Evolutionary conservation across 495 filamentous ascomycete genomes (phyloP), one percentile per base, ranked within the genome.

Genomic region (Penicillium ucsense): DNA sequence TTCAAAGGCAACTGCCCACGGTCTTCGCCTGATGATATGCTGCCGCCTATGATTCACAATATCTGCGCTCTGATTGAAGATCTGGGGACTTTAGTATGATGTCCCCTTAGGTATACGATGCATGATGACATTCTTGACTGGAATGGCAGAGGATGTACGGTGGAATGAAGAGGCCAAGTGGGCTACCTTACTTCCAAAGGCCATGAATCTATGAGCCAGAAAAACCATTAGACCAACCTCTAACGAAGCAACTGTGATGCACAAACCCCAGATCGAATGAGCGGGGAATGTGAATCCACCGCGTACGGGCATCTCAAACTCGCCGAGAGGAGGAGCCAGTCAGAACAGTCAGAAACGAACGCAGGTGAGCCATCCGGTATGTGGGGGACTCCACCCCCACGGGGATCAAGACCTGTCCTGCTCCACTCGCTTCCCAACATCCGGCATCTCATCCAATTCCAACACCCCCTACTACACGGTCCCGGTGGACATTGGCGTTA

Each of bases 11-110:
- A 78, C 55, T 75, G 49, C 27, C 53, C 53, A 2, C 35, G 71
- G 55, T 50, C 53, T 9, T 54, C 48, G 3, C 58, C 49, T 6
- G 49, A 31, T 8, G 56, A 62, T 6, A 49, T 55, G 28, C 31
- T 56, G 31, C 70, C 73, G 31, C 72, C 72, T 9, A 53, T 76
- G 41, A 68, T 75, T 31, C 74, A 78, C 43, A 82, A 80, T 50
- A 59, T 81, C 10, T 66, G 77, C 46, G 54, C 71, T 20, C 51
- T 82, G 49, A 67, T 81, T 53, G 72, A 73, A 47, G 72, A 76
- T 45, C 39, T 77, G 45, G 72, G 71, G 8, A 56, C 47, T 34
- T 43, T 56, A 5, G 49, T 46, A 41, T 56, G 33, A 48, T 47
- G 28, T 31, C 12, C 28, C 9, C 20, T 20, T 20, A 2, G 20